Percentiles rank a stretch among this genome's conserved stretches.
Conservation (phyloP, 1,284 basidiomycete species). For the Chiua sp. region DNA sequence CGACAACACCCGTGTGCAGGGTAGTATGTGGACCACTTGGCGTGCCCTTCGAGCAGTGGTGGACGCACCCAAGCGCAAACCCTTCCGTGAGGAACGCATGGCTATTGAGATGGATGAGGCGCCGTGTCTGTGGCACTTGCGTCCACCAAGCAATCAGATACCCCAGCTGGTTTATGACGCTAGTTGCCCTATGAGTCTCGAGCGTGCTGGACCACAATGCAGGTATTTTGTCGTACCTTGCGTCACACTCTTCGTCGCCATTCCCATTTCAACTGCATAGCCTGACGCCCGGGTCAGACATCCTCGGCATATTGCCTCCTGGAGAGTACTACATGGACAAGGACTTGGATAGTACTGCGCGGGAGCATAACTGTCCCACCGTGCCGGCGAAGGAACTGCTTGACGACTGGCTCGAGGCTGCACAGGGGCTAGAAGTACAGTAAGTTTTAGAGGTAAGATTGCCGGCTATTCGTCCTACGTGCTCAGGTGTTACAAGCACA, state of each 20-base stretch:
- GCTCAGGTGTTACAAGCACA: constrained; percentile 83
- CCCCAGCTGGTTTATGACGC: constrained; percentile 87
- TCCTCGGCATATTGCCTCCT: constrained; percentile 84
- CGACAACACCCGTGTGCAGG: constrained; percentile 88
- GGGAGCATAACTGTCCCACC: constrained; percentile 90
- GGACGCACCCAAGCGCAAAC: constrained; percentile 63
- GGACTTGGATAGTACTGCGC: constrained; percentile 89
- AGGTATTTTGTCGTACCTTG: constrained; percentile 88
- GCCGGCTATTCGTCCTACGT: too few species aligned
- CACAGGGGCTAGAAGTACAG: constrained; percentile 89
- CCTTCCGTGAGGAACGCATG: constrained; percentile 89
- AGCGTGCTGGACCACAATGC: constrained; percentile 85
- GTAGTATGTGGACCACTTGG: constrained; percentile 73
- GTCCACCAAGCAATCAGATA: constrained; percentile 74
- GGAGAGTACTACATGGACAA: constrained; percentile 94
- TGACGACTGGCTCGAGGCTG: constrained; percentile 92
- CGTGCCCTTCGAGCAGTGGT: constrained; percentile 67
- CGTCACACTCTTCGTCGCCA: constrained; percentile 77
- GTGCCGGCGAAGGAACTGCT: constrained; percentile 88
- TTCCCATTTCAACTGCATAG: constrained; percentile 83
- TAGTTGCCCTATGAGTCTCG: constrained; percentile 86
- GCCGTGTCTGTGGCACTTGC: constrained; percentile 74
- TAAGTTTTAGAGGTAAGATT: constrained; percentile 86
- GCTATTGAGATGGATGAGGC: constrained; percentile 72
- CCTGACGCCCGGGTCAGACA: constrained; percentile 80